Conservation (phyloP, 192 early-diverging fungal species). For the Coemansia sp. region DNA sequence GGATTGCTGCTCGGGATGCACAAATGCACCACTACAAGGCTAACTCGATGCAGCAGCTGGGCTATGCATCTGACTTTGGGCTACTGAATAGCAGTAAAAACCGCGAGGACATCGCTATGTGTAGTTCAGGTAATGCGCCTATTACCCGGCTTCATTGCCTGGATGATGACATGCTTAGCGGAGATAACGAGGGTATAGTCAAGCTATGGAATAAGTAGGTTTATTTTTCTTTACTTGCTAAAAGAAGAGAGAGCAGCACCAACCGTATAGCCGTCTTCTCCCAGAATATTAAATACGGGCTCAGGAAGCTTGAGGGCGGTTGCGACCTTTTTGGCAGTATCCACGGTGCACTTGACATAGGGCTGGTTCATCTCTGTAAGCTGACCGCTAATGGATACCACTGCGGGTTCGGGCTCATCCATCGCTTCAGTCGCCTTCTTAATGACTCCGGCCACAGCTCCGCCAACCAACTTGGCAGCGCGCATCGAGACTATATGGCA, state of each 20-base stretch:
- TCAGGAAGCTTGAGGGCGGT: slow-evolving; percentile 1
- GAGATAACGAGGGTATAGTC: slow-evolving; percentile 61
- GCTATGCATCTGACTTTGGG: slow-evolving; percentile 53
- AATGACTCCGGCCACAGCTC: slow-evolving; percentile 58
- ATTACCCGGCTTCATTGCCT: slow-evolving; percentile 13
- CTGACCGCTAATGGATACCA: slow-evolving; percentile 44
- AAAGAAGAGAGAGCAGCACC: slow-evolving; percentile 35
- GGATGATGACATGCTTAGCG: slow-evolving; percentile 55
- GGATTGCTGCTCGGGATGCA: slow-evolving; percentile 53
- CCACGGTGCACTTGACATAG: slow-evolving; percentile 33
- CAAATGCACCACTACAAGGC: slow-evolving; percentile 59
- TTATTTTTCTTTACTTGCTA: slow-evolving; percentile 7
- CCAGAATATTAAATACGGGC: slow-evolving; percentile 32
- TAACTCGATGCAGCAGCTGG: slow-evolving; percentile 59
- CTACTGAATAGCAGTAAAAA: slow-evolving; percentile 46
- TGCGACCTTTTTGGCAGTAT: slow-evolving; percentile 16
- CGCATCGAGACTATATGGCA: slow-evolving; percentile 81
- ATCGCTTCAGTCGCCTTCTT: slow-evolving; percentile 22
- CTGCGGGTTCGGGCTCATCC: slow-evolving; percentile 9
- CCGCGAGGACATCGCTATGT: slow-evolving; percentile 17
- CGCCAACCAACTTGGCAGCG: slow-evolving; percentile 77
- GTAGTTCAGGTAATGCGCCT: background rate
- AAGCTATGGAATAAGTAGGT: slow-evolving; percentile 64
- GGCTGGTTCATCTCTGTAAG: slow-evolving; percentile 53
- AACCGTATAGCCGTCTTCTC: slow-evolving; percentile 43